These are phyloP conservation scores for Aulographum hederae DNA, from an alignment of 2,329 filamentous ascomycete species.

Conservation along the genomic window DNA sequence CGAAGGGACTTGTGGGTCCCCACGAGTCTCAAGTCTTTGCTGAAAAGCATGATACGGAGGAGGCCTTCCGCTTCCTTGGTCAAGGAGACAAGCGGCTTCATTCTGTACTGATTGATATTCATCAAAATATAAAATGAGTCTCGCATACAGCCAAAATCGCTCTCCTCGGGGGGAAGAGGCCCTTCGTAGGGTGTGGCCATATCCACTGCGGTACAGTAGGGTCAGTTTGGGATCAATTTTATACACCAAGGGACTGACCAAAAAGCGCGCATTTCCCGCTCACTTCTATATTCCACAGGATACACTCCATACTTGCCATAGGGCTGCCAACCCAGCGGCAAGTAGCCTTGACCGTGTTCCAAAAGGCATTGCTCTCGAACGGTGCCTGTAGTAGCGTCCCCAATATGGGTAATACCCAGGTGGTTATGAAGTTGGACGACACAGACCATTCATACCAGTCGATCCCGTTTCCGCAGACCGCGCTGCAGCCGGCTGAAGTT, in stretches of 20 bases:
- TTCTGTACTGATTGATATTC: constrained; percentile 5
- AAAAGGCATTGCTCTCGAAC: constrained; percentile 10
- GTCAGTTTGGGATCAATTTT: neutral
- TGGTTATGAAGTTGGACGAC: constrained; percentile 9
- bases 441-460: constrained; percentile 9
- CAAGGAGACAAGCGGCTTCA: constrained; percentile 3
- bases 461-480: constrained; percentile 7
- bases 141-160: constrained; percentile 3
- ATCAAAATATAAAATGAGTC: constrained; percentile 6
- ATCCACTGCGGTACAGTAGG: constrained; percentile 1
- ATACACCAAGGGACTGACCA: neutral
- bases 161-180: neutral
- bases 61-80: constrained; percentile 5
- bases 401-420: constrained; percentile 10
- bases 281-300: constrained; percentile 16
- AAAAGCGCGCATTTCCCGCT: constrained; percentile 12
- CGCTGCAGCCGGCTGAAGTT: constrained; percentile 2
- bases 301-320: constrained; percentile 12
- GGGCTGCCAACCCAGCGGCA: constrained; percentile 13
- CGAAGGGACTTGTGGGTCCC: neutral
- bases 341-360: constrained; percentile 7
- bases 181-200: constrained; percentile 4
- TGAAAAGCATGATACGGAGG: constrained; percentile 4
- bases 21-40: constrained; percentile 3
- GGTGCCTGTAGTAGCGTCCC: constrained; percentile 10